Evolutionary conservation across 768 basidiomycete species (phyloP), one percentile per base, ranked within the genome.

Genomic region (Pholiota microspora): DNA sequence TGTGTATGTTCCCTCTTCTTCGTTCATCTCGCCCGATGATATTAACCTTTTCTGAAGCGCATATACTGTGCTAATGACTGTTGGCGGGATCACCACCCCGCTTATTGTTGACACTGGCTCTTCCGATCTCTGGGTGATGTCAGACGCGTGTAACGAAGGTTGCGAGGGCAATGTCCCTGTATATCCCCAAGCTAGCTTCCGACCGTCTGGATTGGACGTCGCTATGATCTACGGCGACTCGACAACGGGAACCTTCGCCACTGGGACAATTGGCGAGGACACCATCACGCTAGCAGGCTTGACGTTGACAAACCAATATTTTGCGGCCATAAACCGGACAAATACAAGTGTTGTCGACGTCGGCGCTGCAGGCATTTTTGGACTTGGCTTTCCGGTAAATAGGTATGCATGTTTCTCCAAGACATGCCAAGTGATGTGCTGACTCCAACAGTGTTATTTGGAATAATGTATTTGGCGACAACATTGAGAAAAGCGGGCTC

Each of bases 21-120:
- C 52, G 29, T 15, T 9, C 23, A 45, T 44, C 52, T 47, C 13
- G 9, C n/a, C 24, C 13, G 24, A 24, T 25, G 23, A 4, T 3
- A 51, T 15, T 44, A 24, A 24, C 16, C n/a, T 35, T 8, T 27
- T 42, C 6, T 42, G 21, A 60, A 90, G 88, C 36, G 77, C 82
- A 2, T 91, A 91, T 61, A 86, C 72, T 28, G 80, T 88, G 18
- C 72, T 83, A 18, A 67, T 88, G 18, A 76, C 73, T 27, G 70
- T 89, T 32, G 86, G 88, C 35, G 75, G 69, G 21, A 75, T 71
- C 16, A 64, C 73, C 8, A 71, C 76, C 6, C 79, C 87, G 13
- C 69, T 90, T 10, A 76, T 89, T 29, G 70, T 90, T 10, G 87
- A 91, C 58, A 89, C 88, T 1, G 89, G 89, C 40, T 91, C 89